Percentiles rank a stretch among this genome's conserved stretches.
Conservation (phyloP, 164 flowering plant genomes). For the Magnolia sinica region DNA sequence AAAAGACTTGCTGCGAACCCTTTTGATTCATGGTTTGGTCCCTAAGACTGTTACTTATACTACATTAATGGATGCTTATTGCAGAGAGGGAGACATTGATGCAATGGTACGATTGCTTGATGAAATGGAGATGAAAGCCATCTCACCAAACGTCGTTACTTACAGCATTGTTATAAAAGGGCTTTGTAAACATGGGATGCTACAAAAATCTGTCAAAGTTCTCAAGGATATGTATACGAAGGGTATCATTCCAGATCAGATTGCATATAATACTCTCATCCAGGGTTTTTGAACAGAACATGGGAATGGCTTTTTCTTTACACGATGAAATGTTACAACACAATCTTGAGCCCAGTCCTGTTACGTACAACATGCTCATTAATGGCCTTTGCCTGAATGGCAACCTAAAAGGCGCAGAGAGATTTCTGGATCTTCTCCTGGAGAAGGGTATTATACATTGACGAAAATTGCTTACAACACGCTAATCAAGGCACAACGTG, state of each 20-base stretch:
- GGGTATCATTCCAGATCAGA: constrained; percentile 54
- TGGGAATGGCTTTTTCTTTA: constrained; percentile 39
- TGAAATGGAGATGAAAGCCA: constrained; percentile 46
- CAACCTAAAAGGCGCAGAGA: constrained; percentile 45
- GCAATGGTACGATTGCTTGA: constrained; percentile 32
- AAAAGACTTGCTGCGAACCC: constrained; percentile 30
- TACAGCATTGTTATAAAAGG: constrained; percentile 63
- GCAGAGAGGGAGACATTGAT: constrained; percentile 35
- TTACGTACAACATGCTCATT: constrained; percentile 65
- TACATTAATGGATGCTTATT: constrained; percentile 65
- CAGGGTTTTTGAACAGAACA: constrained; percentile 48
- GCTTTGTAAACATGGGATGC: constrained; percentile 45
- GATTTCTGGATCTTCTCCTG: constrained; percentile 34
- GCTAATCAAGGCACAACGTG: constrained; percentile 72
- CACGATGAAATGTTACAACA: constrained; percentile 40
- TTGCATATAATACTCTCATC: constrained; percentile 67
- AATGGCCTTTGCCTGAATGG: constrained; percentile 60
- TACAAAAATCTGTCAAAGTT: constrained; percentile 36
- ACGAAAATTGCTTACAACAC: constrained; percentile 58
- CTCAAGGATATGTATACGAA: constrained; percentile 43
- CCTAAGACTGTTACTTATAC: constrained; percentile 68
- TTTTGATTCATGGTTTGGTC: constrained; percentile 35
- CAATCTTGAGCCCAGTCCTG: constrained; percentile 53
- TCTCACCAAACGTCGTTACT: constrained; percentile 56
- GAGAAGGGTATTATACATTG: constrained; percentile 26